Base-by-base conservation (phyloP, 768 basidiomycete species). In the Termitomyces sp. region DNA sequence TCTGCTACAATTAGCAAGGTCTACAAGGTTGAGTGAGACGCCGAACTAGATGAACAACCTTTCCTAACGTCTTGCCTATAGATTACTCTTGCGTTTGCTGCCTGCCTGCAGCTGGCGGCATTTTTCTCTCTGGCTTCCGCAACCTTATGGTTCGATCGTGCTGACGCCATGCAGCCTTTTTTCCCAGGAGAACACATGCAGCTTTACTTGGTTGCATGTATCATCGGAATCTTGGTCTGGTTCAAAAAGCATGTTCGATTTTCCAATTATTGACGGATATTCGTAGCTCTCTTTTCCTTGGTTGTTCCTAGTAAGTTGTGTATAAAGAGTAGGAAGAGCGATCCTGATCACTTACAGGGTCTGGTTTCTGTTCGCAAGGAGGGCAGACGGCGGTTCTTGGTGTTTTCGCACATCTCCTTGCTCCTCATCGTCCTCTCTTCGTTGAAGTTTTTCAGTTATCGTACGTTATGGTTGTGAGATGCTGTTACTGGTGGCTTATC, bases 81-180 rank as follows among this genome's bases (percentile, higher is more conserved):
- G 81, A 67, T 80, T 50, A 72, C 79, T n/a, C 71, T 82, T 16
- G 65, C 78, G 36, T 75, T 84, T 58, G 79, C 74, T 5, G 80
- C 79, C 32, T 71, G 65, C 58, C 62, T 83, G 13, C 80, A 82
- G 34, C 71, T 84, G 5, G 67, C 78, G 1, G 68, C 69, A 5
- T 84, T 84, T 67, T 82, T 84, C 63, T 71, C 72, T 2, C 43
- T 83, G 5, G 74, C 77, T 7, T 74, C 77, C 16, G 71, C 76
- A 3, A 73, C 67, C 2, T 65, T 82, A 57, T 84, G 83, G 83
- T 72, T 81, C 22, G 72, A 76, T 60, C 79, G 80, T 63, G 71
- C 31, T 80, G 8, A 68, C 20, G 1, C 5, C 22, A 13, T 24
- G 13, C 12, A 24, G 14, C 5, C 34, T 13, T 14, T 14, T 14